Evolutionary conservation across 306 rosid species (phyloP), one percentile per base, ranked within the genome.

Genomic region (Casuarina equisetifolia): DNA sequence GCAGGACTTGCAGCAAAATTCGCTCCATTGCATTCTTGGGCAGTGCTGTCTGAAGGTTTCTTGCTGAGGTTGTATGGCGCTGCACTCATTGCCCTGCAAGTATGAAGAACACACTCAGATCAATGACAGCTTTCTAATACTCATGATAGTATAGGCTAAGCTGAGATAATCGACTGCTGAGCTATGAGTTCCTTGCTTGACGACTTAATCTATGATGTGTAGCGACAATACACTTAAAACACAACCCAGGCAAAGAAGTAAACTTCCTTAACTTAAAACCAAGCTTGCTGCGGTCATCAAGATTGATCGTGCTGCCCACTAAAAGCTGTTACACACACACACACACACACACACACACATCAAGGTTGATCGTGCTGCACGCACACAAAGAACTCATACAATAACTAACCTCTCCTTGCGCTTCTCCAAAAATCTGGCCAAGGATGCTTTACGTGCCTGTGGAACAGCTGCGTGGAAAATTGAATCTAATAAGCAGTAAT

Each of bases 391-490:
- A 59, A 11, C 35, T 13, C 9, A 57, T 10, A 59, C 17, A 25
- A 25, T 0, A 36, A 82, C 73, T 86, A 79, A 91, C 98, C 98
- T 89, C 77, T 94, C 98, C 89, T 89, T 91, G 84, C 98, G 97
- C 88, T 94, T 94, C 85, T 90, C 93, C 66, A 94, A 83, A 81
- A 91, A 94, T 8, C 98, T 86, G 74, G 94, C 94, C 91, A 94
- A 85, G 58, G 98, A 91, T 81, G 97, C 97, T 87, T 94, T 91
- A 1, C 97, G 90, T 10, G 97, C 91, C 87, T 94, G 98, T 74
- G 98, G 97, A 67, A 91, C 92, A 42, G 97, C 90, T 87, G 84
- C 74, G 79, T 55, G 25, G 61, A 75, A 79, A 42, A 76, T 78
- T 48, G 49, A 48, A 77, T 73, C 73, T 72, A 79, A 45, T 64